Conservation (phyloP, 345 rosid species). For the Clarkia xantiana region DNA sequence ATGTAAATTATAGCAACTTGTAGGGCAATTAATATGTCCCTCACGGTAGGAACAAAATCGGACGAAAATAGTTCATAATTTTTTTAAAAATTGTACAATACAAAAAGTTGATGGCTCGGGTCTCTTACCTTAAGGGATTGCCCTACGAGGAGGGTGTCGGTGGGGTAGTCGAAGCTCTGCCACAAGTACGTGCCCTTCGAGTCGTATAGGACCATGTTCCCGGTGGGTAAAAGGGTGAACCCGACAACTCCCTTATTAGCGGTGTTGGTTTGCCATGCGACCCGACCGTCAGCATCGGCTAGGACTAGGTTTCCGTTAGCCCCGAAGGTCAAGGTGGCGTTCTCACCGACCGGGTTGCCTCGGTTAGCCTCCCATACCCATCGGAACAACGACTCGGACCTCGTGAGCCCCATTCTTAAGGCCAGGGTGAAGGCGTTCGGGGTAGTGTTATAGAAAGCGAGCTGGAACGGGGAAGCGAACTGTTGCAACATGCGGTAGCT, state of each 20-base stretch:
- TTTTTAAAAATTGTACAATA: too few relatives aligned
- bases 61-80: too few relatives aligned
- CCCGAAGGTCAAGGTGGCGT: slow-evolving; percentile 34
- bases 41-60: too few relatives aligned
- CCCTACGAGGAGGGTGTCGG: slow-evolving; percentile 47
- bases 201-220: slow-evolving; percentile 49
- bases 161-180: slow-evolving; percentile 53
- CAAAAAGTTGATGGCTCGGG: too few relatives aligned
- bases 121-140: too few relatives aligned
- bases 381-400: slow-evolving; percentile 22
- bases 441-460: slow-evolving; percentile 50
- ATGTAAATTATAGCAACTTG: too few relatives aligned
- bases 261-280: slow-evolving; percentile 52
- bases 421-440: slow-evolving; percentile 45
- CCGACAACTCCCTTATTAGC: slow-evolving; percentile 49
- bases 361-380: slow-evolving; percentile 75
- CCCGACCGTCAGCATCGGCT: slow-evolving; percentile 38
- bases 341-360: slow-evolving; percentile 45
- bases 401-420: slow-evolving; percentile 26
- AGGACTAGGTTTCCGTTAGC: slow-evolving; percentile 40
- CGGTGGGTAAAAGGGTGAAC: slow-evolving; percentile 31
- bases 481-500: slow-evolving; percentile 16
- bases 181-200: slow-evolving; percentile 27
- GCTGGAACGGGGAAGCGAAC: slow-evolving; percentile 26
- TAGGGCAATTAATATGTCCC: too few relatives aligned